Conservation (phyloP, 108 stramenopile genomes). For the Skeletonema tropicum region DNA sequence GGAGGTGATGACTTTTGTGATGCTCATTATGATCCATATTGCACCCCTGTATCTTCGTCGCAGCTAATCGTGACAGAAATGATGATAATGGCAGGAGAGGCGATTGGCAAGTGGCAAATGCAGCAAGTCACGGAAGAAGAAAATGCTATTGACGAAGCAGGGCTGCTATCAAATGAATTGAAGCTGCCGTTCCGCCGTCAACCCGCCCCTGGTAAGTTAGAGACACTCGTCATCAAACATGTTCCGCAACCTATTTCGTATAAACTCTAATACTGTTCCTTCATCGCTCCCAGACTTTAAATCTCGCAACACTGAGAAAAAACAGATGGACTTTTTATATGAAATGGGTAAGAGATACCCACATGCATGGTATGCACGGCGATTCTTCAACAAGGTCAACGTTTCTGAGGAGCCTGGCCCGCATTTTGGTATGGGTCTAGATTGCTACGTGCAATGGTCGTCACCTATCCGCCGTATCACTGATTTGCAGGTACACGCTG, state of each 20-base stretch:
- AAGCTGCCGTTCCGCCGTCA: constrained; percentile 70
- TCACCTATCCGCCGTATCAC: constrained; percentile 75
- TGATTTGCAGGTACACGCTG: constrained; percentile 64
- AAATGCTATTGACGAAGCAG: constrained; percentile 2
- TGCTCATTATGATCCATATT: constrained; percentile 35
- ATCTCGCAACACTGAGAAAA: constrained; percentile 51
- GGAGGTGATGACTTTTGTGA: constrained; percentile 5
- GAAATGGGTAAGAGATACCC: constrained; percentile 68
- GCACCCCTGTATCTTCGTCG: constrained; percentile 63
- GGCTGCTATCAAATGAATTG: constrained; percentile 44
- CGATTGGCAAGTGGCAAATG: constrained; percentile 73
- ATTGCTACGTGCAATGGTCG: constrained; percentile 83
- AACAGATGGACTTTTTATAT: constrained; percentile 57
- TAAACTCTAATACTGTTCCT: neutral
- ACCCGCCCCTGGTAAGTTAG: constrained; percentile 59
- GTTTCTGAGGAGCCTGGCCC: constrained; percentile 55
- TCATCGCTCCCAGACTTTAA: constrained; percentile 45
- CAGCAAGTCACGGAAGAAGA: constrained; percentile 29
- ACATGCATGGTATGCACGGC: constrained; percentile 78
- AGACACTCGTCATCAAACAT: neutral
- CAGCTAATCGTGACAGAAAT: constrained; percentile 76
- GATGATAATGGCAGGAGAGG: constrained; percentile 89
- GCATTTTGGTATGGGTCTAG: constrained; percentile 80
- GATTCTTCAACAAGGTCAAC: constrained; percentile 68
- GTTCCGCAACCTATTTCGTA: neutral